Base-by-base conservation (phyloP, 805 yeast genomes). In the Grigorovia transvaalensis region DNA sequence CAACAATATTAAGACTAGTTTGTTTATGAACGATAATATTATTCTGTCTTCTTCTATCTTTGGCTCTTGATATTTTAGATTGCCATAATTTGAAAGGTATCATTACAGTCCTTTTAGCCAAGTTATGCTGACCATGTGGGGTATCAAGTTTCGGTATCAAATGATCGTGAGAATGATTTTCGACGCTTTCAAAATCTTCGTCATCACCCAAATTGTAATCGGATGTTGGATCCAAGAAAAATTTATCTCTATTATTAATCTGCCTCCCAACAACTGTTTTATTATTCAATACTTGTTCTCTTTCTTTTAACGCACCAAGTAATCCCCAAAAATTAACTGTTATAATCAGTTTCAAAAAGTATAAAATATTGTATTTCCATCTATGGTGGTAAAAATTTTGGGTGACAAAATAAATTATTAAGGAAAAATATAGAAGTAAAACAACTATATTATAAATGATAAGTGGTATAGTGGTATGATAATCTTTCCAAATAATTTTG, bases 261-360 rank as follows among this genome's bases (percentile, higher is more conserved):
- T 61, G 61, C 50, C 64, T 57, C 1, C 71, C 71, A n/a, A 67
- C 35, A 13, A 66, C 58, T 1, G 69, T 64, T 40, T 58, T 60
- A 46, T 59, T 62, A 49, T 57, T 60, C 33, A 63, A 44, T 9
- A 52, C 50, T 23, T 57, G 50, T 48, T 65, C 67, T 51, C 65
- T 60, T 46, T 54, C 58, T 46, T 64, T 67, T 20, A 66, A 53
- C 3, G 60, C 60, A 23, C 62, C 62, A 23, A 67, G 58, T n/a
- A 67, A 54, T 9, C 68, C 65, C 71, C 71, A 67, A 9, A 60
- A 54, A 51, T 64, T 67, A 6, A 65, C 65, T 7, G 68, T 63
- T 12, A 67, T 57, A 8, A 65, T 51, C 12, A 67, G 33, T 44
- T 59, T 59, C 17, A 63, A 38, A 29, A 65, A 61, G 20, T 58